These are phyloP conservation scores for Hypoxylon trugodes DNA, from an alignment of 495 filamentous ascomycete species.

Conservation along the genomic window DNA sequence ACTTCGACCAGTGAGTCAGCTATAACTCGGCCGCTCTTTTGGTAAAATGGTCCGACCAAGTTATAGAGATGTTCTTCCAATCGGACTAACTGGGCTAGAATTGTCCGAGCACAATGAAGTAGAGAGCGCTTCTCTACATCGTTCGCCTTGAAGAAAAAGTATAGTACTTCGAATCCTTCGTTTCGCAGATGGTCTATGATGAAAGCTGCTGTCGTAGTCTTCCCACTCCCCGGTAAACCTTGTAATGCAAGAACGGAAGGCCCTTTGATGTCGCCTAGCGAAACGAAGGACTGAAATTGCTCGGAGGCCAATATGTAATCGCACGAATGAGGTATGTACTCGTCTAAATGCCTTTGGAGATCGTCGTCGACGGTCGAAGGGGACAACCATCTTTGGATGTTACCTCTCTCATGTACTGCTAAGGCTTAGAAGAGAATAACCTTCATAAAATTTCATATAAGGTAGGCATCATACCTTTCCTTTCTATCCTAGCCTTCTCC, in stretches of 20 bases:
- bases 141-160: conserved; percentile 44
- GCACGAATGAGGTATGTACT: conserved; percentile 38
- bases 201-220: conserved; percentile 38
- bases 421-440: conserved; percentile 12
- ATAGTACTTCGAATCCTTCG: conserved; percentile 21
- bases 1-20: conserved; percentile 37
- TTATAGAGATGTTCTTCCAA: conserved; percentile 35
- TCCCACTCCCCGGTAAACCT: conserved; percentile 40
- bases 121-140: conserved; percentile 36
- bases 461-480: conserved; percentile 15
- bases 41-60: conserved; percentile 33
- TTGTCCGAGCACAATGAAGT: conserved; percentile 31
- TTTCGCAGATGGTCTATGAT: conserved; percentile 28
- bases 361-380: conserved; percentile 42
- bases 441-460: background rate
- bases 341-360: conserved; percentile 33
- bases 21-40: conserved; percentile 35
- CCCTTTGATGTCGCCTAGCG: background rate
- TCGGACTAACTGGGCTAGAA: conserved; percentile 37
- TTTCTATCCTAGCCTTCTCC: conserved; percentile 21
- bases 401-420: conserved; percentile 26
- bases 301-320: conserved; percentile 27
- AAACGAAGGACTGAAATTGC: conserved; percentile 26
- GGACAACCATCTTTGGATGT: conserved; percentile 41
- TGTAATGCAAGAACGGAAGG: conserved; percentile 26